Base-by-base conservation (phyloP, 2,329 filamentous ascomycete species). In the Penicillium sp. region DNA sequence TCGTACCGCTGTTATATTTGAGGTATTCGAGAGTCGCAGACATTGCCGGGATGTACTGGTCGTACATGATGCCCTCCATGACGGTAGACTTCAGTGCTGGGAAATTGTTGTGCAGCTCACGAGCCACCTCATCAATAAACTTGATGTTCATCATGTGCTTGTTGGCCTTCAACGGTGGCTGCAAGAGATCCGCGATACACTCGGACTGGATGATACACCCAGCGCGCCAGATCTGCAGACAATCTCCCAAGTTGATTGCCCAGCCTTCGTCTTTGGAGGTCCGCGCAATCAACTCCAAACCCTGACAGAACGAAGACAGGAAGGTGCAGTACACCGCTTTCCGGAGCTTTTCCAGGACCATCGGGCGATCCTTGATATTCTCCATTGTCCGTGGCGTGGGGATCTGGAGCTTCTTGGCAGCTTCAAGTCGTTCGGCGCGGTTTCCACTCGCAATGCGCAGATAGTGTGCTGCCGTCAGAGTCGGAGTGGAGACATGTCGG, bases 191-290 rank as follows among this genome's bases (percentile, higher is more conserved):
- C 3, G 83, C 82, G 60, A 91, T 87, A 64, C 85, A 80, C 63
- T 89, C 87, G 1, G 85, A 82, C 66, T 87, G 84, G 68, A 91
- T 90, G 71, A 91, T 90, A 72, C 88, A 90, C 7, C 89, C 88
- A 0, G 81, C 85, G 2, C 86, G 82, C 88, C 88, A 90, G 63
- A 90, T 86, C 67, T 79, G 77, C 19, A 80, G 61, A 46, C 78
- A 77, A 16, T 74, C 69, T 3, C 71, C 70, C 13, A 78, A 71
- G 57, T 79, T 71, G 39, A 80, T 71, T 24, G 74, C 77, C 87
- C 88, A 90, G 35, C 80, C 78, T 67, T 89, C 81, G 35, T 83
- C 76, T 43, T 79, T 75, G 66, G 87, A 84, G 0, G 85, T 83
- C 27, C 79, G 80, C 5, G 83, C 81, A 63, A 90, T 86, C 50